Percentiles rank a stretch among this genome's conserved stretches.
These are phyloP conservation scores for Daucus carota DNA, from an alignment of 129 eudicot species.

Conservation along the genomic window DH1_v3.0 NC_030385.2:11140001-11140500, in stretches of 20 bases:
- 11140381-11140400: neutral
- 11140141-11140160: too few relatives aligned
- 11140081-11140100: too few relatives aligned
- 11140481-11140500: conserved; percentile 47
- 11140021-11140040: too few relatives aligned
- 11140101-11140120: too few relatives aligned
- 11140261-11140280: neutral
- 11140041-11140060: too few relatives aligned
- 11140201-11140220: neutral
- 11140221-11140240: neutral
- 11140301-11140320: neutral
- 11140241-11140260: neutral
- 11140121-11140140: too few relatives aligned
- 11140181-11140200: too few relatives aligned
- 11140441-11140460: neutral
- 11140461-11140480: conserved; percentile 13
- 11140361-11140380: neutral
- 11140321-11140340: too few relatives aligned
- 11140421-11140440: neutral
- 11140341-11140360: neutral
- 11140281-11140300: neutral
- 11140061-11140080: too few relatives aligned
- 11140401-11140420: neutral
- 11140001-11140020: too few relatives aligned
- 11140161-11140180: too few relatives aligned